Conservation (phyloP, 768 basidiomycete species). For the Russula earlei region DNA sequence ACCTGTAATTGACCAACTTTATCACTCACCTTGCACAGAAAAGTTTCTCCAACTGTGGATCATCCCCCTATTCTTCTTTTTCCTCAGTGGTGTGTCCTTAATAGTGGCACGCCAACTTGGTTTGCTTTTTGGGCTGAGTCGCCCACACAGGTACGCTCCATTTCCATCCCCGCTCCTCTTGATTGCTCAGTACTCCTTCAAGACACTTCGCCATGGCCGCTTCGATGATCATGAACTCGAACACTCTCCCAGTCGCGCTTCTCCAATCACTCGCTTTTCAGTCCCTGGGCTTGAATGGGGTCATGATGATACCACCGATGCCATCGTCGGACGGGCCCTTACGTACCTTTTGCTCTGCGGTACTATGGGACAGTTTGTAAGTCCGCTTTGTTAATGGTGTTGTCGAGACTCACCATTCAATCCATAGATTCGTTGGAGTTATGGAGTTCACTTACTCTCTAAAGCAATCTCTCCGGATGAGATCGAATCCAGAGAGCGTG, state of each 20-base stretch:
- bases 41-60: slow-evolving; percentile 78
- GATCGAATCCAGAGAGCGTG: slow-evolving; percentile 16
- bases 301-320: slow-evolving; percentile 65
- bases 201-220: slow-evolving; percentile 76
- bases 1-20: not conserved
- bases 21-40: slow-evolving; percentile 28
- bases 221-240: slow-evolving; percentile 89
- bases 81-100: slow-evolving; percentile 69
- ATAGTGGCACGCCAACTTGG: slow-evolving; percentile 54
- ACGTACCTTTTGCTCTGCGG: slow-evolving; percentile 88
- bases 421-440: slow-evolving; percentile 79
- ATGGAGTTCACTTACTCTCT: slow-evolving; percentile 72
- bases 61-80: slow-evolving; percentile 77
- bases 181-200: not conserved
- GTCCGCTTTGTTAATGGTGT: slow-evolving; percentile 21
- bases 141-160: slow-evolving; percentile 59
- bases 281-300: slow-evolving; percentile 80
- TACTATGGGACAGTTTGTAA: slow-evolving; percentile 89
- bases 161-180: not conserved
- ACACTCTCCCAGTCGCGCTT: slow-evolving; percentile 89
- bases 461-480: slow-evolving; percentile 38
- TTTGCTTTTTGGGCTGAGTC: slow-evolving; percentile 52
- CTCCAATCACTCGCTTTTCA: slow-evolving; percentile 86
- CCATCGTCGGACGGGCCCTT: slow-evolving; percentile 85
- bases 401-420: not conserved